Evolutionary conservation across 306 rosid species (phyloP).

Genomic region (Gleditsia sinensis): DNA sequence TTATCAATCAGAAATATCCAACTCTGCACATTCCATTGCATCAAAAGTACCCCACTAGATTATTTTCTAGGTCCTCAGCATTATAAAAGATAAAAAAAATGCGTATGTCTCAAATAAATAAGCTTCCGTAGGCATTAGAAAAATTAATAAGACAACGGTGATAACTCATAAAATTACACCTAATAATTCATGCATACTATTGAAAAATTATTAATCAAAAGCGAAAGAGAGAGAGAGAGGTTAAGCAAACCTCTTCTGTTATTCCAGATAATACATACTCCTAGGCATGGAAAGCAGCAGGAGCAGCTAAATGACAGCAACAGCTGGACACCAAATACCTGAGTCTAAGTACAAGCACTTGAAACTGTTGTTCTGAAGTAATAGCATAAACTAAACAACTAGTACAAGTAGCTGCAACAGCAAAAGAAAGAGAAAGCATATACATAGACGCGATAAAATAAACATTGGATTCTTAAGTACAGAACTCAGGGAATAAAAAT

Average conservation of each 20-base stretch:
- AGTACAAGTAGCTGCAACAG: constrained; percentile 13
- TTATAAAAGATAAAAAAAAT: neutral
- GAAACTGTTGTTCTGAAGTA: neutral
- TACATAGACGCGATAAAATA: neutral
- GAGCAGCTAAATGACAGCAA: constrained; percentile 8
- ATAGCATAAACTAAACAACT: neutral
- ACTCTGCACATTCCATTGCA: neutral
- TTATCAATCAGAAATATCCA: neutral
- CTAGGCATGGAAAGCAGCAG: constrained; percentile 2
- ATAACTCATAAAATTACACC: neutral
- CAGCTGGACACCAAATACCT: constrained; percentile 8
- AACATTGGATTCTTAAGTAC: neutral
- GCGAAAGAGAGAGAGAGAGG: neutral
- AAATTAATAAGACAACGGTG: neutral
- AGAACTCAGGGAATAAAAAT: neutral
- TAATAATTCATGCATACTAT: neutral
- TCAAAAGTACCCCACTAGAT: neutral
- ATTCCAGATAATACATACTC: neutral
- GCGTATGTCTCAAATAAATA: neutral
- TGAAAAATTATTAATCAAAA: neutral
- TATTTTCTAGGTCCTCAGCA: too few relatives aligned
- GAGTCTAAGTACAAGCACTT: neutral
- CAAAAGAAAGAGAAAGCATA: neutral
- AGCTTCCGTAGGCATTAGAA: neutral
- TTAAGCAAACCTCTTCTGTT: neutral